Percentiles rank a stretch among this genome's conserved stretches.
These are phyloP conservation scores for Aspergillus candidus DNA, from an alignment of 2,329 filamentous ascomycete species.

Conservation along the genomic window DNA sequence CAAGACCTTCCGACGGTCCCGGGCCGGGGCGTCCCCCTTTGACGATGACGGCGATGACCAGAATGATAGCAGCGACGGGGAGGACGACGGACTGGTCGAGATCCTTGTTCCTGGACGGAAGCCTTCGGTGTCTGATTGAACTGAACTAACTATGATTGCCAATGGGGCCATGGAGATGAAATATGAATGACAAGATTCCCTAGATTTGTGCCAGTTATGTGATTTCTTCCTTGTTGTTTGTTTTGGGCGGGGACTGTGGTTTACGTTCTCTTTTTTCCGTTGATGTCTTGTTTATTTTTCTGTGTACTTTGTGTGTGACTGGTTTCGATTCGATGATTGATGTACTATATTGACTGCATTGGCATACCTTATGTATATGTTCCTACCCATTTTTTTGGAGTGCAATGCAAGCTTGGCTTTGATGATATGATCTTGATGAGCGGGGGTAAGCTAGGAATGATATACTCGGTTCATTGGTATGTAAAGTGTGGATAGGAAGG, in stretches of 20 bases:
- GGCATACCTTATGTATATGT: slow-evolving; percentile 7
- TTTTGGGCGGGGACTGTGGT: slow-evolving; percentile 5
- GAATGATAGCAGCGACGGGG: slow-evolving; percentile 40
- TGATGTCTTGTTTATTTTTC: slow-evolving; percentile 10
- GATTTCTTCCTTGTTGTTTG: slow-evolving; percentile 5
- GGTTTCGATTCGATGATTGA: slow-evolving; percentile 6
- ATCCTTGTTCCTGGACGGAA: slow-evolving; percentile 40
- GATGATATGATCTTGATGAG: no score
- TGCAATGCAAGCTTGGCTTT: background rate
- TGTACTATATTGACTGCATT: slow-evolving; percentile 13
- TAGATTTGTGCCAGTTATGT: slow-evolving; percentile 6
- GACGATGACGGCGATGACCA: slow-evolving; percentile 32
- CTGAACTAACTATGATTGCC: no score
- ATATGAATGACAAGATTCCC: background rate
- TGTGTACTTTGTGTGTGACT: slow-evolving; percentile 1
- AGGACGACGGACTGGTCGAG: slow-evolving; percentile 41
- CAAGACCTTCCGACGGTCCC: slow-evolving; percentile 38
- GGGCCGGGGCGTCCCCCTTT: slow-evolving; percentile 26
- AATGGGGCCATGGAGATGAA: background rate
- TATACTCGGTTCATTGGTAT: no score
- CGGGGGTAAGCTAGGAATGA: no score
- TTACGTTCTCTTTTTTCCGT: slow-evolving; percentile 4
- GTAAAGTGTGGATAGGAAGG: no score
- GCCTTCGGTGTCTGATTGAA: slow-evolving; percentile 17
- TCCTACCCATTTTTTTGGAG: background rate